Percentiles rank a stretch among this genome's conserved stretches.
Conservation (phyloP, 352 stramenopile species). For the Phytophthora rubi region DNA sequence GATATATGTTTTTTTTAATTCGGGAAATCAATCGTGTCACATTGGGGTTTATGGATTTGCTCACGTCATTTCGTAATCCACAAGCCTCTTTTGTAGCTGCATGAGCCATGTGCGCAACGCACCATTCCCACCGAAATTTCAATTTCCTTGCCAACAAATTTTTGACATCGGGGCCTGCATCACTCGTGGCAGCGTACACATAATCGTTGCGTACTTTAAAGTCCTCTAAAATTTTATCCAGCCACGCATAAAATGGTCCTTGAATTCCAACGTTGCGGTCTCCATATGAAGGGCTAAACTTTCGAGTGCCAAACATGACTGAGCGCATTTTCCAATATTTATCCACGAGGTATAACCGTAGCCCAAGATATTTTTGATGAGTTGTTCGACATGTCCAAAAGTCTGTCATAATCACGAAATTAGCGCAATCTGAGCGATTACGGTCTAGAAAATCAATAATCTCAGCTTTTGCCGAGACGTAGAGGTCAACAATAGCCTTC, state of each 20-base stretch:
- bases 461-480: background rate
- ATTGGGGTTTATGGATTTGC: background rate
- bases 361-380: background rate
- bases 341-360: background rate
- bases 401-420: background rate
- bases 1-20: background rate
- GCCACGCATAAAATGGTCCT: background rate
- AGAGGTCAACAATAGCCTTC: background rate
- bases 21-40: background rate
- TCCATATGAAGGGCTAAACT: background rate
- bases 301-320: background rate
- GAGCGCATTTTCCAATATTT: background rate
- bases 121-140: background rate
- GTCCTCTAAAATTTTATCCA: background rate
- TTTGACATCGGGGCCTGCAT: no score
- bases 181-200: background rate
- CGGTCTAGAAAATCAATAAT: background rate
- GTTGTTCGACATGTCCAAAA: background rate
- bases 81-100: background rate
- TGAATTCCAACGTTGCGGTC: background rate
- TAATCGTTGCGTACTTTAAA: background rate
- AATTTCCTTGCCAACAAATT: no score
- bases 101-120: background rate
- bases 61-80: background rate
- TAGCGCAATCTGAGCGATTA: background rate